A percentile compares a stretch with the other conserved stretches of the same genome.
Conservation (phyloP, 352 stramenopile genomes). For the Phytophthora colocasiae region DNA sequence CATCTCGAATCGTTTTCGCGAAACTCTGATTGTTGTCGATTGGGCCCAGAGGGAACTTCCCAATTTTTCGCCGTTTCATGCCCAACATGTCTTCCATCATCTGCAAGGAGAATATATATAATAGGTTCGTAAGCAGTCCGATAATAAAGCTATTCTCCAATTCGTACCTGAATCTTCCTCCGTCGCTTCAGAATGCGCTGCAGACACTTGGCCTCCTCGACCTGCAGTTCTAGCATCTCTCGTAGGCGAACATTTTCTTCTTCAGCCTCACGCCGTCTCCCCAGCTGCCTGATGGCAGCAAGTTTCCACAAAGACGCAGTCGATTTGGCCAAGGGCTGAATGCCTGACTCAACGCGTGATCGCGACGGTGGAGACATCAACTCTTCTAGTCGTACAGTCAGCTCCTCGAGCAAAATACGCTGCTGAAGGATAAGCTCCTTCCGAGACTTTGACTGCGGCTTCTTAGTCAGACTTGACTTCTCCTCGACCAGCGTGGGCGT, state of each 20-base stretch:
- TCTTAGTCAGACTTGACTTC: not conserved
- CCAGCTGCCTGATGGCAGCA: slow-evolving; percentile 22
- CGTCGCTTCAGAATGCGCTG: slow-evolving; percentile 34
- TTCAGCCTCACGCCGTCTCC: slow-evolving; percentile 19
- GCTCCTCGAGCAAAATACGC: not conserved
- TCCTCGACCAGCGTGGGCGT: not conserved
- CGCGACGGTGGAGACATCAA: not conserved
- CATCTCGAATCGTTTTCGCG: slow-evolving; percentile 13
- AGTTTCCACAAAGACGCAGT: slow-evolving; percentile 27
- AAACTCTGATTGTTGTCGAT: slow-evolving; percentile 15
- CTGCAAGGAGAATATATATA: not conserved
- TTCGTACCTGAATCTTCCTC: slow-evolving; percentile 29
- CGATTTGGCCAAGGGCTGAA: not conserved
- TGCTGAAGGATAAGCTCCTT: slow-evolving; percentile 17
- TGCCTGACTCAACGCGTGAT: not conserved
- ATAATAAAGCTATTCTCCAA: not conserved
- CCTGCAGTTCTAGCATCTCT: slow-evolving; percentile 27
- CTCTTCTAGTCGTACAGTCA: not conserved
- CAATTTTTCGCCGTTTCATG: slow-evolving; percentile 8
- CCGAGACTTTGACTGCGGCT: not conserved
- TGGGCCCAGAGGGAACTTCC: not conserved
- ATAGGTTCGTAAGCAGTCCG: not conserved
- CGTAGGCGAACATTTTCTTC: slow-evolving; percentile 29
- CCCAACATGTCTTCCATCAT: slow-evolving; percentile 20
- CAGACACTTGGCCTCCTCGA: slow-evolving; percentile 31